phyloP scores from a whole-genome alignment of 2,329 filamentous ascomycete genomes.

The Calycina marina region DNA sequence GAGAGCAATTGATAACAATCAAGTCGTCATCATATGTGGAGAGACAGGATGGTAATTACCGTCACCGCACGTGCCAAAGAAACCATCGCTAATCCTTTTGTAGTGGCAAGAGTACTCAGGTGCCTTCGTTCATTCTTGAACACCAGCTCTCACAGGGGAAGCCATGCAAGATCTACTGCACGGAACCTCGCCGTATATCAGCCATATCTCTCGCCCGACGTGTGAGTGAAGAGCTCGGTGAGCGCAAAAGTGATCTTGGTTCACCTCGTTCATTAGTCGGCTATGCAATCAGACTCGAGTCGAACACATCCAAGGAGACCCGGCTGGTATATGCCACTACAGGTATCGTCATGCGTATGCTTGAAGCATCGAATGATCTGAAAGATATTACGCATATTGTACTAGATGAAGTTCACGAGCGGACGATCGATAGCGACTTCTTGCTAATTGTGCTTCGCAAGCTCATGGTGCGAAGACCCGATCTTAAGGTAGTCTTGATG shows the following conservation, averaged over 20 bases:
- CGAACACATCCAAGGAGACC: constrained; percentile 69
- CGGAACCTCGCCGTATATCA: constrained; percentile 88
- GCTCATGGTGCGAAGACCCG: constrained; percentile 56
- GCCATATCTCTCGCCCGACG: constrained; percentile 86
- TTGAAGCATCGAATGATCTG: constrained; percentile 77
- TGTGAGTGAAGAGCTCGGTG: constrained; percentile 89
- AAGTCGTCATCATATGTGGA: constrained; percentile 86
- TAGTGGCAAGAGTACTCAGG: constrained; percentile 86
- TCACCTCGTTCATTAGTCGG: constrained; percentile 75
- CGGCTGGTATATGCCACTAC: constrained; percentile 79
- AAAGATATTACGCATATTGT: constrained; percentile 85
- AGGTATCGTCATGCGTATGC: constrained; percentile 94
- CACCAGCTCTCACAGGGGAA: constrained; percentile 69
- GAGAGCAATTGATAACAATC: constrained; percentile 59
- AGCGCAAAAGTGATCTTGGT: constrained; percentile 68
- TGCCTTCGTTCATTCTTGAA: constrained; percentile 88
- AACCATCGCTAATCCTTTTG: constrained; percentile 12
- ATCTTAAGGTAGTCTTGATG: constrained; percentile 91
- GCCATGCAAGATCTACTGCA: constrained; percentile 85
- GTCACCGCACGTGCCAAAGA: neutral
- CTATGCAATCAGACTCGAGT: constrained; percentile 87
- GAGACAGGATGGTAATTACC: constrained; percentile 67
- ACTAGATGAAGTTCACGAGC: constrained; percentile 95
- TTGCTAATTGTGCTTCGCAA: constrained; percentile 82
- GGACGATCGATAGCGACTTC: constrained; percentile 94